Evolutionary conservation across 2,329 filamentous ascomycete species (phyloP).

Genomic region (Apiospora rasikravindrae): DNA sequence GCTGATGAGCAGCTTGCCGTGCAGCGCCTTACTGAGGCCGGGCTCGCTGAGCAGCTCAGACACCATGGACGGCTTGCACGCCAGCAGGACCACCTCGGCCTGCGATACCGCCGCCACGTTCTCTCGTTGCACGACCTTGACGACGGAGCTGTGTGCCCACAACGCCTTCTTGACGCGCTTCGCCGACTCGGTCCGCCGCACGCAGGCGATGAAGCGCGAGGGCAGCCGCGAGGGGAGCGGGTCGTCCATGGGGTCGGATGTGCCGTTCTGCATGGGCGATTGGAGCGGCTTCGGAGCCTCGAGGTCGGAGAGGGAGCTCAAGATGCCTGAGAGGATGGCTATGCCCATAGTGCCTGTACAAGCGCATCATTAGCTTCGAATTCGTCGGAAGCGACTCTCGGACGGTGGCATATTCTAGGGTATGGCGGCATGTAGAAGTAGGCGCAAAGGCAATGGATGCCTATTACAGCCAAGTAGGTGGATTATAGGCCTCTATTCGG

Average conservation of each 20-base stretch:
- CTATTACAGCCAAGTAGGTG: not conserved
- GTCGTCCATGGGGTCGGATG: slow-evolving; percentile 51
- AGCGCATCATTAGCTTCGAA: slow-evolving; percentile 24
- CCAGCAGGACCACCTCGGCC: slow-evolving; percentile 76
- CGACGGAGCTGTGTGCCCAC: slow-evolving; percentile 62
- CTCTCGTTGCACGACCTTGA: slow-evolving; percentile 73
- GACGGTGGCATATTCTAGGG: slow-evolving; percentile 3
- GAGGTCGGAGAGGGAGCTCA: slow-evolving; percentile 68
- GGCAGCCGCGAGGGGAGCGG: slow-evolving; percentile 64
- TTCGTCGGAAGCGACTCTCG: slow-evolving; percentile 15
- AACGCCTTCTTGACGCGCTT: slow-evolving; percentile 72
- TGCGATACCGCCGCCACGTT: slow-evolving; percentile 71
- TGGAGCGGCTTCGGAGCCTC: slow-evolving; percentile 52
- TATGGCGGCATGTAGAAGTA: not conserved
- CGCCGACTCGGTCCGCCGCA: slow-evolving; percentile 71
- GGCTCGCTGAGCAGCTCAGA: slow-evolving; percentile 68
- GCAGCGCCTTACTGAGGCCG: slow-evolving; percentile 74
- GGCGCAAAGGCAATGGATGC: not conserved
- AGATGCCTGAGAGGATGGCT: slow-evolving; percentile 81
- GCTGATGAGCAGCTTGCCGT: slow-evolving; percentile 81
- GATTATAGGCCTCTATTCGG: not conserved
- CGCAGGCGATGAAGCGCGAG: slow-evolving; percentile 80
- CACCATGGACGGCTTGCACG: slow-evolving; percentile 81
- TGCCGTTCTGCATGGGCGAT: slow-evolving; percentile 45
- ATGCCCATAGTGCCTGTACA: slow-evolving; percentile 79